Evolutionary conservation across 768 basidiomycete species (phyloP).

Genomic region (Mycena filopes): DNA sequence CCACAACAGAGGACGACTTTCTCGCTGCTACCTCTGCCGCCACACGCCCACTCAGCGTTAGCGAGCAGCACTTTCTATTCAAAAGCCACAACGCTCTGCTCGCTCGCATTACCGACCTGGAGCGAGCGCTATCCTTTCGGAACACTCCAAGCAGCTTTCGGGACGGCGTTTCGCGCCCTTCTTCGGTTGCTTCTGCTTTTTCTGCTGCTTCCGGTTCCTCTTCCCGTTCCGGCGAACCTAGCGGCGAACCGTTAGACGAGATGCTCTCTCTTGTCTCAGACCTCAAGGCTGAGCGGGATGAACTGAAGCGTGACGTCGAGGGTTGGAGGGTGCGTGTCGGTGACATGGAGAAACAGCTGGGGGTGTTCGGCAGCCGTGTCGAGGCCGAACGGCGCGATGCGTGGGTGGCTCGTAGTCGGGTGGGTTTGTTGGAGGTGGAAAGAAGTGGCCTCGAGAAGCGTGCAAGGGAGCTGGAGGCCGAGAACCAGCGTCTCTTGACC

Average conservation of each 20-base stretch:
- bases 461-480: conserved; percentile 42
- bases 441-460: conserved; percentile 66
- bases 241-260: conserved; percentile 75
- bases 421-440: conserved; percentile 74
- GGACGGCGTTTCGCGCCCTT: conserved; percentile 53
- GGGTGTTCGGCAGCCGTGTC: conserved; percentile 72
- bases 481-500: conserved; percentile 42
- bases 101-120: conserved; percentile 83
- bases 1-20: conserved; percentile 54
- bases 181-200: conserved; percentile 61
- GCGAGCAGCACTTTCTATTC: conserved; percentile 88
- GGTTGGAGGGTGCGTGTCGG: conserved; percentile 85
- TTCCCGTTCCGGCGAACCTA: conserved; percentile 45
- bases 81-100: conserved; percentile 87
- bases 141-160: conserved; percentile 47
- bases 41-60: conserved; percentile 67
- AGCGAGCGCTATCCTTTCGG: conserved; percentile 68
- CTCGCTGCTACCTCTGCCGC: conserved; percentile 36
- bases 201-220: conserved; percentile 43
- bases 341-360: conserved; percentile 78
- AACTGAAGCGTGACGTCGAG: conserved; percentile 87
- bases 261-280: conserved; percentile 80
- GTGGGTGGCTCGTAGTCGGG: conserved; percentile 83
- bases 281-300: conserved; percentile 89
- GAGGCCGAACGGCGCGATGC: conserved; percentile 86